Evolutionary conservation across 2,329 filamentous ascomycete species (phyloP).

Genomic region (Fusarium buxicola): DNA sequence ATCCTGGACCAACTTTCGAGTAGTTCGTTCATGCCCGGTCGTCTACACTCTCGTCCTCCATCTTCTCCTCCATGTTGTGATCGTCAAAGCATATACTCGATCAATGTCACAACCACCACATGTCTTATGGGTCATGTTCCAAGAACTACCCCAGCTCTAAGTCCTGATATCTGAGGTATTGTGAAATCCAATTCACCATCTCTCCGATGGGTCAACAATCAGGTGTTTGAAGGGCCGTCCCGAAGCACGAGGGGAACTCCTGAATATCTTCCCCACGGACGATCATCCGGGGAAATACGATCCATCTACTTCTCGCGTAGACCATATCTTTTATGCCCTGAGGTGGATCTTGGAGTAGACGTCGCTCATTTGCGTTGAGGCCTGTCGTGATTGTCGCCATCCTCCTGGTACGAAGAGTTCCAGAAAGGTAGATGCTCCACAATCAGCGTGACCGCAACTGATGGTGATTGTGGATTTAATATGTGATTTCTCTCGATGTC

Average conservation of each 20-base stretch:
- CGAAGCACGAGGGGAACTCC: constrained; percentile 27
- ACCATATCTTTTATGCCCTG: neutral
- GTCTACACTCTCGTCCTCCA: neutral
- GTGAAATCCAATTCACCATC: neutral
- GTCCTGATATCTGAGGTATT: constrained; percentile 13
- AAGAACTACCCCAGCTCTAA: neutral
- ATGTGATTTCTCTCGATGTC: neutral
- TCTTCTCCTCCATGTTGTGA: neutral
- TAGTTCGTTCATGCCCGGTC: neutral
- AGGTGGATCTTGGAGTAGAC: neutral
- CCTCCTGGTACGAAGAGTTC: neutral
- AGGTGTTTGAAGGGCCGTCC: constrained; percentile 31
- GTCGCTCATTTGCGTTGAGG: neutral
- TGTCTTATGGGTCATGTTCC: neutral
- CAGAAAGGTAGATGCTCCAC: neutral
- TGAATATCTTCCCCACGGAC: constrained; percentile 27
- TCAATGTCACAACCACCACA: neutral
- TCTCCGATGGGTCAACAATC: constrained; percentile 6
- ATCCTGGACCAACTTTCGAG: neutral
- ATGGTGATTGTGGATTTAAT: neutral
- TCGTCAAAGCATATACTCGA: neutral
- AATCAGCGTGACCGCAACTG: neutral
- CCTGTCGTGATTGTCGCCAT: neutral
- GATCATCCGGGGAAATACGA: constrained; percentile 32
- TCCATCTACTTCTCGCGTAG: neutral